These are phyloP conservation scores for Monilinia fructigena DNA, from an alignment of 2,329 filamentous ascomycete species.

Conservation along the genomic window DNA sequence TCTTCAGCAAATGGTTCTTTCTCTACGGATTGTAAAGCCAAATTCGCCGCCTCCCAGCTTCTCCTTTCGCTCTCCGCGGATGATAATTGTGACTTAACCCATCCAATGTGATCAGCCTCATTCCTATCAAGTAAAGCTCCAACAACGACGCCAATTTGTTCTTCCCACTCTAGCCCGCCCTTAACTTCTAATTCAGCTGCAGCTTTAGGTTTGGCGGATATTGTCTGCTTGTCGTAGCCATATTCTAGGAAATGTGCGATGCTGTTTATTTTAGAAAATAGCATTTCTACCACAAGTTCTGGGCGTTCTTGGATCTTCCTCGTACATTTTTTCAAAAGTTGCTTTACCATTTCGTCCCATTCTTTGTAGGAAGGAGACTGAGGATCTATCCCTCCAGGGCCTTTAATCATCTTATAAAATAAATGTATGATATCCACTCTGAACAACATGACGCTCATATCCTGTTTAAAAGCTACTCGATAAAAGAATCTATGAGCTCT, in stretches of 20 bases:
- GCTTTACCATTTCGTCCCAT: constrained; percentile 85
- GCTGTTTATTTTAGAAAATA: constrained; percentile 87
- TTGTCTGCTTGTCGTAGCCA: constrained; percentile 78
- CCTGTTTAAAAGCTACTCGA: constrained; percentile 90
- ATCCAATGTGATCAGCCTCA: constrained; percentile 71
- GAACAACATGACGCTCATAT: constrained; percentile 84
- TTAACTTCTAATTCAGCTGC: constrained; percentile 84
- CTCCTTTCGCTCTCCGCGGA: constrained; percentile 70
- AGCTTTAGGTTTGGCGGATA: constrained; percentile 62
- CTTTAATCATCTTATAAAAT: constrained; percentile 89
- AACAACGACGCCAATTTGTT: constrained; percentile 75
- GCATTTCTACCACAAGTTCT: constrained; percentile 82
- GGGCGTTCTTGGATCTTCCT: constrained; percentile 84
- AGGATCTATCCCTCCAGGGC: constrained; percentile 71
- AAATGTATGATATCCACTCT: constrained; percentile 87
- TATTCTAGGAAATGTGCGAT: constrained; percentile 88
- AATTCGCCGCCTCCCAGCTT: constrained; percentile 72
- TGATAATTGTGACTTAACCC: constrained; percentile 72
- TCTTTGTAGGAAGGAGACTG: constrained; percentile 71
- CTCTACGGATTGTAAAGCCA: constrained; percentile 52
- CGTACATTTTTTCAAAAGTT: constrained; percentile 76
- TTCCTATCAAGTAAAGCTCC: constrained; percentile 77
- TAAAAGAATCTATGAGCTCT: constrained; percentile 93
- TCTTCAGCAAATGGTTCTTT: constrained; percentile 42
- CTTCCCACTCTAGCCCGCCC: constrained; percentile 60